Percentiles rank a stretch among this genome's conserved stretches.
These are phyloP conservation scores for Stevia rebaudiana DNA, from an alignment of 140 eudicot species.

Conservation along the genomic window DNA sequence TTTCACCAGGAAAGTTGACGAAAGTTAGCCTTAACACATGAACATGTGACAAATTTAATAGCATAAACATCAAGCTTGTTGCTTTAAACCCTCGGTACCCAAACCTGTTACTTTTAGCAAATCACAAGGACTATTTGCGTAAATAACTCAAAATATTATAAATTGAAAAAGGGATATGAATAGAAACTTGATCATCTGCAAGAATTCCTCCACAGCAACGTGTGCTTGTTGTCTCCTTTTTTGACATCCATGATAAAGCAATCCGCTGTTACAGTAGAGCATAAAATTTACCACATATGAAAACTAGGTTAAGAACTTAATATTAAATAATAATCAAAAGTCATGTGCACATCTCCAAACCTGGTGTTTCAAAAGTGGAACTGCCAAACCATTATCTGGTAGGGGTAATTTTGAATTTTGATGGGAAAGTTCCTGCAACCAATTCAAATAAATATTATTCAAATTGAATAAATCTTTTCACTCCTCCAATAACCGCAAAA, in stretches of 20 bases:
- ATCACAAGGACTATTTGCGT: no score
- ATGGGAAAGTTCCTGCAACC: conserved; percentile 51
- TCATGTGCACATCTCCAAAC: conserved; percentile 28
- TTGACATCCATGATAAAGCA: conserved; percentile 94
- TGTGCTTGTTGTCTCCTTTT: conserved; percentile 55
- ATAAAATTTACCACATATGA: conserved; percentile 17
- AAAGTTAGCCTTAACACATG: no score
- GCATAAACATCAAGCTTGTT: no score
- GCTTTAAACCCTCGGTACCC: no score
- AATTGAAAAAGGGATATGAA: conserved; percentile 8
- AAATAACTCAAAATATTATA: no score
- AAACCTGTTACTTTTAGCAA: no score
- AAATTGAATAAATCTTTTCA: neutral
- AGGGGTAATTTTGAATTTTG: conserved; percentile 42
- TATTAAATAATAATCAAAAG: conserved; percentile 3
- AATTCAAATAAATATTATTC: neutral
- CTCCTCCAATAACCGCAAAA: neutral
- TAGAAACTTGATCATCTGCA: conserved; percentile 90
- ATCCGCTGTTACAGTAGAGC: conserved; percentile 54
- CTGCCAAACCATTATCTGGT: conserved; percentile 61
- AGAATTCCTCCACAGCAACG: conserved; percentile 92
- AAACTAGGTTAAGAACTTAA: conserved; percentile 5
- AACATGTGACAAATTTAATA: no score
- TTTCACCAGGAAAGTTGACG: no score
- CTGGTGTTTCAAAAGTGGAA: conserved; percentile 84